Base-by-base conservation (phyloP, 768 basidiomycete species). In the Termitomyces sp. region DNA sequence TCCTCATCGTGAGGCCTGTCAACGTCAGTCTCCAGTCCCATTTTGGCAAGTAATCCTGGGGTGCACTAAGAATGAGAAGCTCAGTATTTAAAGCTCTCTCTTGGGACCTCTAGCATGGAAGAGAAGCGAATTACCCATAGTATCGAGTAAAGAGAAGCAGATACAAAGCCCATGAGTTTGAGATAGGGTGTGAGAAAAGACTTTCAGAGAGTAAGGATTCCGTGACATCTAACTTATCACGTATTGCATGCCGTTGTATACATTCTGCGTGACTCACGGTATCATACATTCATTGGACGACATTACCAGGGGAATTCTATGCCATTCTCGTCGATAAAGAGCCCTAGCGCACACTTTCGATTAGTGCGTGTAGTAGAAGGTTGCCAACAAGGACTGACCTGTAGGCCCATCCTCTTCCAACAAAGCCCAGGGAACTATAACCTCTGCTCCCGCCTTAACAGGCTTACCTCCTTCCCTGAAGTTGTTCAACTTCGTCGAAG, bases 401-500 rank as follows among this genome's bases (percentile, higher is more conserved):
- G 75, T 76, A 8, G 70, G 70, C 8, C 74, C 75, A 58, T 71
- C 71, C 51, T 75, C 70, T 19, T 71, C 73, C 28, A 78, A 53
- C 45, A 77, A 60, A 4, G 69, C 68, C 70, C 74, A 77, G n/a
- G 74, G 72, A 17, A 75, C 46, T 28, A 79, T 41, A 37, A 61
- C 54, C 56, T 69, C 65, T 2, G 77, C 76, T 15, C 72, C 72
- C 44, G 71, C 68, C 55, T 59, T 60, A 0, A 68, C 42, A 30
- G 65, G 70, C 68, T 77, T 77, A 8, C 76, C 76, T 10, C 73
- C 76, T 5, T 66, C 54, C 3, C 66, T 48, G 57, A 71, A 75
- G 49, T 54, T 62, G 60, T 77, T 79, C 63, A 78, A 51, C 60
- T 75, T 76, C 45, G 76, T 74, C 28, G 74, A 68, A 1, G 74